Evolutionary conservation across 2,329 filamentous ascomycete genomes (phyloP).

Genomic region (Colletotrichum sp.): DNA sequence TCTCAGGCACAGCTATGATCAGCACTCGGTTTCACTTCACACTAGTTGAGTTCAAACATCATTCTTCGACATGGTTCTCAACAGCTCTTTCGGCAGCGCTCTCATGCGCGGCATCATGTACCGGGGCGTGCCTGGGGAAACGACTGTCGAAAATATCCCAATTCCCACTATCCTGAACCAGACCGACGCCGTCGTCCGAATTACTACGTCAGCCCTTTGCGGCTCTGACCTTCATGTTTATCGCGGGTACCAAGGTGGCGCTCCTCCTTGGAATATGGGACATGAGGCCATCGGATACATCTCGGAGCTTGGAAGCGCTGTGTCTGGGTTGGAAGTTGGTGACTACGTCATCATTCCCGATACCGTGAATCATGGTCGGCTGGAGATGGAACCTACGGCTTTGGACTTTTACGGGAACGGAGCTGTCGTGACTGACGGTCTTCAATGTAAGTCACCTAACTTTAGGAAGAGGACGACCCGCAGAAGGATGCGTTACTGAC

Average conservation of each 20-base stretch:
- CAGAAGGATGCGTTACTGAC: not conserved
- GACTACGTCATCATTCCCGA: constrained; percentile 42
- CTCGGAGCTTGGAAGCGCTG: constrained; percentile 35
- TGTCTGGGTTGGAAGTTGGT: constrained; percentile 36
- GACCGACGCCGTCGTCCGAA: constrained; percentile 38
- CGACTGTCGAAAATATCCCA: constrained; percentile 21
- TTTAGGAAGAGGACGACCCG: too few species aligned
- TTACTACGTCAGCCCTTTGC: constrained; percentile 37
- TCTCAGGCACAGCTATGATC: not conserved
- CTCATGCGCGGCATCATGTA: constrained; percentile 14
- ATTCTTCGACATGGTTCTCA: not conserved
- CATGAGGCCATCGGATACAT: constrained; percentile 46
- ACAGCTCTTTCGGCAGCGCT: not conserved
- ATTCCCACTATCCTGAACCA: constrained; percentile 18
- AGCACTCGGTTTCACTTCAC: not conserved
- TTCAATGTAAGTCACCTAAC: not conserved
- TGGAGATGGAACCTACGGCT: not conserved
- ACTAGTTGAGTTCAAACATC: not conserved
- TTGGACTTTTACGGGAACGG: not conserved
- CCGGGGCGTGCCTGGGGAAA: constrained; percentile 22
- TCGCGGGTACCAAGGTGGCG: constrained; percentile 25
- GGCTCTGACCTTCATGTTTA: constrained; percentile 38
- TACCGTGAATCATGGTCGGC: not conserved
- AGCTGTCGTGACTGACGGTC: not conserved
- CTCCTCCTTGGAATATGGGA: constrained; percentile 28